Evolutionary conservation across 768 basidiomycete species (phyloP).

Genomic region (Mycena venus): DNA sequence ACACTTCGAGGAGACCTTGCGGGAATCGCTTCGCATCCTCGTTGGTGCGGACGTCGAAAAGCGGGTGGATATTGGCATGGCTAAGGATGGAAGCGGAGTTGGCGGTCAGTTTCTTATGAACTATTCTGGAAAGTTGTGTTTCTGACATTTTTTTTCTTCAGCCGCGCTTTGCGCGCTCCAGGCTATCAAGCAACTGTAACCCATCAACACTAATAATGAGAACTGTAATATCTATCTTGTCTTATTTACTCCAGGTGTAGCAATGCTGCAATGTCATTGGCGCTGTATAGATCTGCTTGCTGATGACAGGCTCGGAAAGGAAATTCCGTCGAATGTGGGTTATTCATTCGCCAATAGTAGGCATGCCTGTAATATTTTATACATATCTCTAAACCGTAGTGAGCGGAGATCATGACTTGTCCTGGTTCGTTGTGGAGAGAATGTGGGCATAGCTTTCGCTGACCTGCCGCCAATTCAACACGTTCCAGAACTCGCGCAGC

Average conservation of each 20-base stretch:
- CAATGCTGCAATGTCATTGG: slow-evolving; percentile 11
- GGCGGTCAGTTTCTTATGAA: slow-evolving; percentile 78
- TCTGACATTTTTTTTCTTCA: slow-evolving; percentile 44
- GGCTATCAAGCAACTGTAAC: slow-evolving; percentile 70
- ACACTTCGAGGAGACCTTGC: slow-evolving; percentile 79
- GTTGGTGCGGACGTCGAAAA: slow-evolving; percentile 88
- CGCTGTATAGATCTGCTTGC: slow-evolving; percentile 9
- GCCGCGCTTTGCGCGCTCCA: slow-evolving; percentile 92
- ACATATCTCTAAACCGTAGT: background rate
- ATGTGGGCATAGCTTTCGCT: slow-evolving; percentile 50
- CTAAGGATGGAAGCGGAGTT: slow-evolving; percentile 97
- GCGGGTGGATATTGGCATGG: slow-evolving; percentile 88
- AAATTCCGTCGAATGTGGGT: background rate
- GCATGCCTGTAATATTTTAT: background rate
- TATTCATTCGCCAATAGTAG: background rate
- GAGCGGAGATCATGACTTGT: background rate
- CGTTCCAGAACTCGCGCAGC: slow-evolving; percentile 86
- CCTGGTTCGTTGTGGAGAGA: too few species aligned
- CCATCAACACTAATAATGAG: slow-evolving; percentile 21
- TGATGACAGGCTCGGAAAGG: background rate
- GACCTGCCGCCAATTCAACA: slow-evolving; percentile 83
- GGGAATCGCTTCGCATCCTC: slow-evolving; percentile 79
- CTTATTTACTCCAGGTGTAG: slow-evolving; percentile 20
- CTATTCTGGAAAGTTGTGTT: slow-evolving; percentile 5
- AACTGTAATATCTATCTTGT: slow-evolving; percentile 26